Evolutionary conservation across 768 basidiomycete genomes (phyloP).

Genomic region (Leccinum truebloodii): DNA sequence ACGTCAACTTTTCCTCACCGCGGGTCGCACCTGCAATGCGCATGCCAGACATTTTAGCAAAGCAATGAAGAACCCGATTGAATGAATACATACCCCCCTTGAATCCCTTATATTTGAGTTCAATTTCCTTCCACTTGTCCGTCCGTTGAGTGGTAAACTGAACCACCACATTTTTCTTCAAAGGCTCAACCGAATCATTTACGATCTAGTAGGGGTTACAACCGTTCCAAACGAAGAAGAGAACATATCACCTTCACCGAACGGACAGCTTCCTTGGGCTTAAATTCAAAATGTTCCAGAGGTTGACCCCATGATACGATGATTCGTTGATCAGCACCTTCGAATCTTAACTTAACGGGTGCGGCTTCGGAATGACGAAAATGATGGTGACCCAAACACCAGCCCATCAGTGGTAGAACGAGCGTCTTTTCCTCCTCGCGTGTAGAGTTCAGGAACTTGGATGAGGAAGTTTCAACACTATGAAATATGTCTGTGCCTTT

Average conservation of each 20-base stretch:
- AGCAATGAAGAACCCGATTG: not conserved
- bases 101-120: conserved; percentile 22
- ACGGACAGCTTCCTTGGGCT: conserved; percentile 16
- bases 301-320: conserved; percentile 11
- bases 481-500: conserved; percentile 10
- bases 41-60: not conserved
- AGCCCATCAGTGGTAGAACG: conserved; percentile 27
- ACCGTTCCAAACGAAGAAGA: not conserved
- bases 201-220: conserved; percentile 24
- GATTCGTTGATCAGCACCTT: conserved; percentile 5
- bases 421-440: conserved; percentile 7
- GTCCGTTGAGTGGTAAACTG: conserved; percentile 15
- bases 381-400: conserved; percentile 27
- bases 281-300: conserved; percentile 15
- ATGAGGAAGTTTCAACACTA: conserved; percentile 29
- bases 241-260: conserved; percentile 16
- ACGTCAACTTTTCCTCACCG: conserved; percentile 8
- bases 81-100: conserved; percentile 23
- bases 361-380: conserved; percentile 14
- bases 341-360: conserved; percentile 19
- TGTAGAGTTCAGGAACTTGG: conserved; percentile 23
- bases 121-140: conserved; percentile 6
- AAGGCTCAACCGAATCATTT: conserved; percentile 3
- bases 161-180: conserved; percentile 24
- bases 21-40: conserved; percentile 19